These are phyloP conservation scores for Echinochloa phyllopogon DNA, from an alignment of 176 grass and related monocot genomes.

Conservation along the genomic window DNA sequence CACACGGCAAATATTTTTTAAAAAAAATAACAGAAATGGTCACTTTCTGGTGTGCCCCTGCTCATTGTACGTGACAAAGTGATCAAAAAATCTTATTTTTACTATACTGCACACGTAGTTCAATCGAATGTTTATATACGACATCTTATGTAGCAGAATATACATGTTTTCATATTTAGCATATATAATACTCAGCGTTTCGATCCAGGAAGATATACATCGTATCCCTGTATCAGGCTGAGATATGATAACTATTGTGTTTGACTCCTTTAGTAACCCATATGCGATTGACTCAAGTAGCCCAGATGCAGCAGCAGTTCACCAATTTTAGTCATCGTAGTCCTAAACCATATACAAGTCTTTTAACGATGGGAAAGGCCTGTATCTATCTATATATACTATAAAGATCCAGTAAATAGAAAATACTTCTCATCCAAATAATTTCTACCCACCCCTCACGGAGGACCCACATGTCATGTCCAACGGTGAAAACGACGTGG, in stretches of 20 bases:
- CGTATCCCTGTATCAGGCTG: background rate
- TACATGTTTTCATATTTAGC: background rate
- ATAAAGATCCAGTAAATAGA: no score
- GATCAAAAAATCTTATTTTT: no score
- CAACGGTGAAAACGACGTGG: no score
- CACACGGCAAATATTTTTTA: no score
- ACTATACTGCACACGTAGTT: background rate
- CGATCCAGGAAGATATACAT: background rate
- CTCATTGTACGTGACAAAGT: no score
- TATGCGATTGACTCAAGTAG: background rate
- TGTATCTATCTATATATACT: no score
- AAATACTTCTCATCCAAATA: no score
- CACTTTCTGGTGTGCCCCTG: no score
- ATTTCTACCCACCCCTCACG: no score
- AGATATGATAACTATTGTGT: background rate
- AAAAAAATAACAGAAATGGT: no score
- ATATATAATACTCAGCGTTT: background rate
- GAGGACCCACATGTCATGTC: no score
- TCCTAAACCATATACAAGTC: slow-evolving; percentile 2
- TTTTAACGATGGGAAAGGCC: background rate
- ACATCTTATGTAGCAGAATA: background rate
- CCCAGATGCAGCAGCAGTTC: background rate
- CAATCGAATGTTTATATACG: slow-evolving; percentile 5
- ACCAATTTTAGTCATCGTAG: background rate
- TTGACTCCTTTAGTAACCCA: background rate